Percentiles rank a stretch among this genome's conserved stretches.
These are phyloP conservation scores for Backusella liffmaniae DNA, from an alignment of 192 early-diverging fungal genomes.

Conservation along the genomic window DNA sequence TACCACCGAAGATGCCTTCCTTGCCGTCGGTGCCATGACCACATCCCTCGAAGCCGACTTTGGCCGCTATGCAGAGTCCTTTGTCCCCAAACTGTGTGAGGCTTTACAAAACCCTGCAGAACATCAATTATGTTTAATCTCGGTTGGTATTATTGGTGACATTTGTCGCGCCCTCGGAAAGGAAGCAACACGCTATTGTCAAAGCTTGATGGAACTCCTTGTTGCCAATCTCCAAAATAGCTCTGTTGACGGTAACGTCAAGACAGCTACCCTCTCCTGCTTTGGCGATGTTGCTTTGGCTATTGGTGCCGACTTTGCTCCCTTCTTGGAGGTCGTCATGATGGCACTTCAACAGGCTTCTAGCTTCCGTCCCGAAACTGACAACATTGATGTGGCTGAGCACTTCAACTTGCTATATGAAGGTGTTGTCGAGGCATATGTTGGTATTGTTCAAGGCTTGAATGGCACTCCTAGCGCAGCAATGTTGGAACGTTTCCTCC, in stretches of 20 bases:
- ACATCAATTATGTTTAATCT: slow-evolving; percentile 88
- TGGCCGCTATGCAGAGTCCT: slow-evolving; percentile 81
- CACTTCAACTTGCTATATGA: slow-evolving; percentile 84
- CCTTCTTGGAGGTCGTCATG: slow-evolving; percentile 83
- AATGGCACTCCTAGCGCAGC: slow-evolving; percentile 71
- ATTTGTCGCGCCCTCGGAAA: slow-evolving; percentile 87
- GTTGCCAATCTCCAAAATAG: slow-evolving; percentile 74
- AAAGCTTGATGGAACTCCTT: slow-evolving; percentile 82
- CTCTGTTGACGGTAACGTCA: slow-evolving; percentile 79
- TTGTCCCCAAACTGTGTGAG: slow-evolving; percentile 77
- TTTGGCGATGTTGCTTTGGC: slow-evolving; percentile 99
- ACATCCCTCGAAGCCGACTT: slow-evolving; percentile 85
- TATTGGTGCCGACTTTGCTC: slow-evolving; percentile 82
- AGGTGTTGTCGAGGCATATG: slow-evolving; percentile 92
- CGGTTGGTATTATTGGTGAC: slow-evolving; percentile 97
- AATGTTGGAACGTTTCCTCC: slow-evolving; percentile 59
- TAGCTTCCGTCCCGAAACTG: slow-evolving; percentile 57
- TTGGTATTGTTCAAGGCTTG: slow-evolving; percentile 94
- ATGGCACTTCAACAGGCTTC: slow-evolving; percentile 83
- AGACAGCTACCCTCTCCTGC: slow-evolving; percentile 91
- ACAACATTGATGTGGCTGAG: slow-evolving; percentile 81
- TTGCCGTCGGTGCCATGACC: slow-evolving; percentile 86
- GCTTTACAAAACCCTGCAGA: slow-evolving; percentile 91
- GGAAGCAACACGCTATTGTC: slow-evolving; percentile 75
- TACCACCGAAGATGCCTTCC: slow-evolving; percentile 87